Base-by-base conservation (phyloP, 1,284 basidiomycete species). In the Lignosus rhinocerotis region DNA sequence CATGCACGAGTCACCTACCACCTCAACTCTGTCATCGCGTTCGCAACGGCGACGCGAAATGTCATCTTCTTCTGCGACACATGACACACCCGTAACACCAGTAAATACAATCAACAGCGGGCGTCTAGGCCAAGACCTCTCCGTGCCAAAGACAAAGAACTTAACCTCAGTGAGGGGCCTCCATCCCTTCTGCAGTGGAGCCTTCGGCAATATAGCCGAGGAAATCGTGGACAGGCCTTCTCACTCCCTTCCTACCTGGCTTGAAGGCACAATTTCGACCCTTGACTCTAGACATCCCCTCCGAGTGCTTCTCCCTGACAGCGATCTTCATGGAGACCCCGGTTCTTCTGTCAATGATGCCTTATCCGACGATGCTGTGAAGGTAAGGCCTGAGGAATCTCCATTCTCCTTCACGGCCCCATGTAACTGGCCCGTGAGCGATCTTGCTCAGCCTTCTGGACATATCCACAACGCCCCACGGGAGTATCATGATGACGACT, bases 271-370 rank as follows among this genome's bases (percentile, higher is more conserved):
- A 6, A 74, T 84, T 41, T 72, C 70, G 14, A 70, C 68, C 17
- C 68, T 84, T 30, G 72, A 76, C 50, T 53, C 69, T 2, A 62
- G 67, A 10, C 78, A 84, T 65, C 82, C 82, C 34, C 71, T 84
- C 12, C 76, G 79, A 48, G 66, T 68, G 25, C 70, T 83, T 38
- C 62, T 81, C 53, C 73, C 67, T 36, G 51, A 47, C 16, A 19
- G 45, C 5, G 17, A 41, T 9, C 48, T 30, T 10, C 41, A 17
- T 25, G 16, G n/a, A 25, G 16, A 16, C 34, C 43, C 6, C 16
- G 33, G n/a, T 10, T 53, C 53, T 2, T 51, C 49, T 55, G 45
- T 21, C 11, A 44, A 47, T 16, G 45, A 39, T 2, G n/a, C 38
- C 6, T 45, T 36, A 44, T 56, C 56, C 10, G 52, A 59, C 11